These are phyloP conservation scores for Fusarium succisae DNA, from an alignment of 2,329 filamentous ascomycete genomes.

Conservation along the genomic window DNA sequence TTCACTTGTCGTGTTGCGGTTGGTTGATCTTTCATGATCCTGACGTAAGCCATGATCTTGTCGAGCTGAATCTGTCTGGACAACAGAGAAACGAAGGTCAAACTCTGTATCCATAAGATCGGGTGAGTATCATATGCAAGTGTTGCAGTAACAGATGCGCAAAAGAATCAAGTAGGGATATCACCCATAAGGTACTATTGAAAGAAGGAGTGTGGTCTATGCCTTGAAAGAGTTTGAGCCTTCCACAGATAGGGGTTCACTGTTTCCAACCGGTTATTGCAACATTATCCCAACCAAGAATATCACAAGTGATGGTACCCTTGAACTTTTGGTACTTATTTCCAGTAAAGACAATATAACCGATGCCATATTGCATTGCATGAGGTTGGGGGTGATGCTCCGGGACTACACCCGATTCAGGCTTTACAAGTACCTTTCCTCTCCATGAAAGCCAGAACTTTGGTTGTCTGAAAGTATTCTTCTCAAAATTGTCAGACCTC, in stretches of 20 bases:
- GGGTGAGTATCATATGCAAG: too few relatives aligned
- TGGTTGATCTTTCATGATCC: background rate
- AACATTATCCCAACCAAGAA: background rate
- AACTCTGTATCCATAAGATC: background rate
- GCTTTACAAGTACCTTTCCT: background rate
- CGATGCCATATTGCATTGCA: background rate
- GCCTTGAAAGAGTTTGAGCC: background rate
- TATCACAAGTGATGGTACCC: background rate
- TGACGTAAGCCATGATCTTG: too few relatives aligned
- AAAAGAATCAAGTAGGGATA: too few relatives aligned
- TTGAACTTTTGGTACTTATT: conserved; percentile 9
- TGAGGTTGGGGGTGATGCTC: background rate
- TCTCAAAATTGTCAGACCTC: conserved; percentile 10
- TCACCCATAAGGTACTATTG: too few relatives aligned
- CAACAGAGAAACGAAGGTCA: background rate
- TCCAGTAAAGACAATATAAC: conserved; percentile 11
- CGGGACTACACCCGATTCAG: fast-evolving
- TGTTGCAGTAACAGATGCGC: fast-evolving
- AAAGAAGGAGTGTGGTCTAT: background rate
- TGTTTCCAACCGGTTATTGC: background rate
- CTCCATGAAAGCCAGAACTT: conserved; percentile 25
- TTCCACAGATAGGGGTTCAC: background rate
- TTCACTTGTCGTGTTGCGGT: background rate
- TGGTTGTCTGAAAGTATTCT: conserved; percentile 21
- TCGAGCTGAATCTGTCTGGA: too few relatives aligned